Evolutionary conservation across 345 rosid genomes (phyloP), one percentile per base, ranked within the genome.

Genomic region (Melastoma malabathricum): DNA sequence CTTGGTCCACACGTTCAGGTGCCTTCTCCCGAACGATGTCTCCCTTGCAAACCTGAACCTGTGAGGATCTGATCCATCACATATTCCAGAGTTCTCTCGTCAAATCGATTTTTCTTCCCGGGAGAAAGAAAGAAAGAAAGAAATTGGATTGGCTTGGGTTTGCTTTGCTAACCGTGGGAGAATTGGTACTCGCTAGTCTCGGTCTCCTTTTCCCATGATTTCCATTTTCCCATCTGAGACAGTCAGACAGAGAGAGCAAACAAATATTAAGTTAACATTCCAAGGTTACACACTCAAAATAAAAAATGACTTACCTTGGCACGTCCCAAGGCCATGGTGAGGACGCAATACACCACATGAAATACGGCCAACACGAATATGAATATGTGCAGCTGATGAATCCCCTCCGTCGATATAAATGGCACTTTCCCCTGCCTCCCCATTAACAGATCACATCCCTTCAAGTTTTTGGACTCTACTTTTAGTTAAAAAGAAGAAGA

Each of bases 1-100:
- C 47, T 65, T 66, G 52, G 90, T 81, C 97, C 98, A 83, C 45
- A 76, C 48, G 19, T 61, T 73, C 58, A 88, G 1, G 55, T 92
- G 98, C 52, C 98, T 79, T 52, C 84, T 68, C 7, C 98, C 98
- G 10, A 92, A 92, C 2, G 98, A 88, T 59, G 98, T 92, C 55
- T 92, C 98, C 46, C 95, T 84, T 15, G 98, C 83, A 68, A 92
- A 84, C 47, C 97, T 74, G 62, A 92, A 92, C 67, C 98, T 80
- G 59, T 84, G 93, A 0, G 98, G 97, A 68, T 92, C 98, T 92
- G 70, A 15, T n/a, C n/a, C n/a, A n/a, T n/a, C n/a, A n/a, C n/a
- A n/a, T n/a, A n/a, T n/a, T n/a, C n/a, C n/a, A n/a, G n/a, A n/a
- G n/a, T n/a, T n/a, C n/a, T n/a, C n/a, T n/a, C n/a, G n/a, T n/a